These are phyloP conservation scores for Salisapilia sapeloensis DNA, from an alignment of 352 stramenopile species.

Conservation along the genomic window DNA sequence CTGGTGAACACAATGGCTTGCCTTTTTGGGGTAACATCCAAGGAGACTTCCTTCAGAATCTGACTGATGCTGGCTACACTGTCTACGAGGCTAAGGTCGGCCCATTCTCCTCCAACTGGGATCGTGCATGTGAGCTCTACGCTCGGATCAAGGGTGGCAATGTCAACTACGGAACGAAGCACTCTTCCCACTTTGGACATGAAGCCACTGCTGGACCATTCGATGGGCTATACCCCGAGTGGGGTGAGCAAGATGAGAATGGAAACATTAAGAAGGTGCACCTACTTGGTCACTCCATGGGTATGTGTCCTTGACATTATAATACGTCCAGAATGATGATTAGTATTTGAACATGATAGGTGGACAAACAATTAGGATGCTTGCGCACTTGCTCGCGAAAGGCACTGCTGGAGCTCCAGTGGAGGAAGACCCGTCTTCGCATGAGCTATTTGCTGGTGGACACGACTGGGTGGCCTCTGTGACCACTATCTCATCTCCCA, in stretches of 20 bases:
- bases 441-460: constrained; percentile 1
- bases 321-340: no score
- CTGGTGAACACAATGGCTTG: constrained; percentile 17
- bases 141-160: constrained; percentile 31
- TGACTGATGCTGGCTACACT: constrained; percentile 17
- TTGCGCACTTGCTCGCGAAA: constrained; percentile 7
- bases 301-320: no score
- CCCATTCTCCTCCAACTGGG: constrained; percentile 40
- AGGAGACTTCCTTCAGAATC: constrained; percentile 19
- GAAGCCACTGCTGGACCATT: constrained; percentile 6
- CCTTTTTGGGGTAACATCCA: constrained; percentile 37
- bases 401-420: constrained; percentile 11
- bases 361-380: constrained; percentile 9
- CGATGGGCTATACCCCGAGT: constrained; percentile 8
- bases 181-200: constrained; percentile 8
- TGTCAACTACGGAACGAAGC: constrained; percentile 20
- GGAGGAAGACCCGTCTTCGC: constrained; percentile 3
- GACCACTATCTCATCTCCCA: constrained; percentile 2
- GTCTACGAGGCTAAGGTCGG: constrained; percentile 31
- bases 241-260: constrained; percentile 5
- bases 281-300: constrained; percentile 11
- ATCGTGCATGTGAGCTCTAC: constrained; percentile 44
- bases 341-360: no score
- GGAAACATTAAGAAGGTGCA: constrained; percentile 9
- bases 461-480: constrained; percentile 3